These are phyloP conservation scores for Mucor circinelloides DNA, from an alignment of 371 early-diverging fungal species.

Conservation along the genomic window DNA sequence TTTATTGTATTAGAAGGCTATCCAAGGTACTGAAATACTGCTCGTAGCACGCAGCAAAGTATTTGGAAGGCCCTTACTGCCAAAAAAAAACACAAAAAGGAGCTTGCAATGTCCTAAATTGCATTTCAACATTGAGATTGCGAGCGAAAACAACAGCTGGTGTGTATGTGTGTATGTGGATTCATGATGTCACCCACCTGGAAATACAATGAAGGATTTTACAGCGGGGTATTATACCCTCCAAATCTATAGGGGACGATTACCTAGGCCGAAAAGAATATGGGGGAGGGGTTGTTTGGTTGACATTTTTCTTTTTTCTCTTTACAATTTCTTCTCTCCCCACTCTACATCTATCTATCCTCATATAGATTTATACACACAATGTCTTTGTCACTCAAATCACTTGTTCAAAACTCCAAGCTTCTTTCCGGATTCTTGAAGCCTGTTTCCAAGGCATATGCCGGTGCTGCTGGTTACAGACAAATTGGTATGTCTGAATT, in stretches of 20 bases:
- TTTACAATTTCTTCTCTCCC: slow-evolving; percentile 20
- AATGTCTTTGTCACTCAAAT: slow-evolving; percentile 51
- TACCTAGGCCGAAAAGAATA: background rate
- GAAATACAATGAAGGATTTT: background rate
- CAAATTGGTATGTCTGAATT: slow-evolving; percentile 75
- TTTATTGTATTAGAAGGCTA: too few relatives aligned
- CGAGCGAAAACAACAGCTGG: background rate
- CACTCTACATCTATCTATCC: slow-evolving; percentile 27
- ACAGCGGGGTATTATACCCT: background rate
- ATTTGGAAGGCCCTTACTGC: too few relatives aligned
- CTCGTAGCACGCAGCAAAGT: too few relatives aligned
- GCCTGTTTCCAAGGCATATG: slow-evolving; percentile 74
- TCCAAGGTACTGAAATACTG: too few relatives aligned
- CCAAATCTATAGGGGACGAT: background rate
- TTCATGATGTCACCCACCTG: background rate
- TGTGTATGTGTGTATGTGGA: too few relatives aligned
- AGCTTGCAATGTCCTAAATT: background rate
- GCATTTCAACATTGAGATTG: background rate
- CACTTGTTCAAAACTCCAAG: slow-evolving; percentile 63
- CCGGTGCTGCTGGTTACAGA: slow-evolving; percentile 79
- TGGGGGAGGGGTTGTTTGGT: slow-evolving; percentile 8
- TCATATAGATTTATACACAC: slow-evolving; percentile 2
- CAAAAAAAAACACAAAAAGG: too few relatives aligned
- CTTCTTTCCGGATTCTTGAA: slow-evolving; percentile 65
- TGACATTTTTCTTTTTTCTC: slow-evolving; percentile 1